Evolutionary conservation across 1,284 basidiomycete species (phyloP), one percentile per base, ranked within the genome.

Genomic region (Fistulinella cinereoalba): DNA sequence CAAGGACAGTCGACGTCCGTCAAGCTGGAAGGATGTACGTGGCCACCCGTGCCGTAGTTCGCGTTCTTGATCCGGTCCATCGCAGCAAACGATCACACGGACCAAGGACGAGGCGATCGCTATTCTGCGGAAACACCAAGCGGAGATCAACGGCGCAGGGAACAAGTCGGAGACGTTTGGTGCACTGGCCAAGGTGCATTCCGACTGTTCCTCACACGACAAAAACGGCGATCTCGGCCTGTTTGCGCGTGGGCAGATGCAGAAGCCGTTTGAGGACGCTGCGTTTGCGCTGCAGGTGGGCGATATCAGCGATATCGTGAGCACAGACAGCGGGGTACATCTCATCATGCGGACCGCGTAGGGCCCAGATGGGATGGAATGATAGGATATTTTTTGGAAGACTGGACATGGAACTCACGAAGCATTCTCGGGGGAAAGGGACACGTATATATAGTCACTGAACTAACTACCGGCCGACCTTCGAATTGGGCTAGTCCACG

Each of bases 271-370:
- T 64, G 95, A 98, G 72, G 92, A 97, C 21, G 90, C 90, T 4
- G 80, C 94, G 9, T 97, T 84, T 68, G 80, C 71, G 1, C 77
- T 98, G 50, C 66, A 85, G 46, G 79, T 90, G n/a, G 92, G 88
- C 13, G 71, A 92, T 69, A 83, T 98, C 57, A 94, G 91, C 68
- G 86, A 82, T 41, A 74, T 98, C 43, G 79, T 98, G 64, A 83
- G 84, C 60, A 90, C 95, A 32, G 96, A 98, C 60, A 95, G 91
- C 56, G 97, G 97, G n/a, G 90, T 97, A 12, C 97, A 99, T 68
- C 67, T 98, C 55, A 92, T 99, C 61, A 72, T 96, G 68, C 80
- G 96, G 57, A 97, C 93, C 39, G 93, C 76, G 10, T 97, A 68
- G 74, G n/a, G n/a, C n/a, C n/a, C n/a, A n/a, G n/a, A n/a, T n/a